Base-by-base conservation (phyloP, 768 basidiomycete species). In the Suillus subaureus region DNA sequence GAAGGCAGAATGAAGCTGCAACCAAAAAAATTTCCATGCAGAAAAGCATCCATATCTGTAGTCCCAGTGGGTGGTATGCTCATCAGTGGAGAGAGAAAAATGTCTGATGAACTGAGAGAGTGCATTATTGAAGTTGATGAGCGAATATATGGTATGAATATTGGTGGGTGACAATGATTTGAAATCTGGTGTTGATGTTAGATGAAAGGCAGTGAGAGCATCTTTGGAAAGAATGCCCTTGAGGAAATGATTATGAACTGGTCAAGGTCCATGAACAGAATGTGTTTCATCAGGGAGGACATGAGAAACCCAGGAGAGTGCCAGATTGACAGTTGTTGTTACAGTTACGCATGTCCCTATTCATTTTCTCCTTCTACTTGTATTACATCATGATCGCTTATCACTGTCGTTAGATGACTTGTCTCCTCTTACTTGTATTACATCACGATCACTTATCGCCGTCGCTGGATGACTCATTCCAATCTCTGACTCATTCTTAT, bases 61-160 rank as follows among this genome's bases (percentile, higher is more conserved):
- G 18, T 45, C 9, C 43, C 43, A 45, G 43, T 4, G 9, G n/a
- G n/a, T n/a, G 18, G 43, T 45, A 45, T 21, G 43, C 21, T 45
- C 8, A 1, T 21, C 21, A 9, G 7, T 45, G 43, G 21, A 45
- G 43, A 45, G 39, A 12, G 39, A 40, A 2, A n/a, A 8, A 0
- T 4, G 9, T 8, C 7, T 21, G 21, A 60, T 62, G 63, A 70
- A 76, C 58, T 71, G 65, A 13, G 62, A 61, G 21, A 79, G 65
- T 1, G 71, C 70, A 1, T 71, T 39, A 6, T 64, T 64, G 37
- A 79, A 73, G 67, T 76, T 73, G 9, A 66, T 66, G n/a, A 79
- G 61, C 4, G 64, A 33, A 66, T 70, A 78, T 42, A 55, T 61
- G 9, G 33, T 16, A 1, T 72, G 66, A 42, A 66, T 70, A 28